Percentiles rank a stretch among this genome's conserved stretches.
Conservation (phyloP, 106 monocot species). For the Dactylorhiza incarnata region DNA sequence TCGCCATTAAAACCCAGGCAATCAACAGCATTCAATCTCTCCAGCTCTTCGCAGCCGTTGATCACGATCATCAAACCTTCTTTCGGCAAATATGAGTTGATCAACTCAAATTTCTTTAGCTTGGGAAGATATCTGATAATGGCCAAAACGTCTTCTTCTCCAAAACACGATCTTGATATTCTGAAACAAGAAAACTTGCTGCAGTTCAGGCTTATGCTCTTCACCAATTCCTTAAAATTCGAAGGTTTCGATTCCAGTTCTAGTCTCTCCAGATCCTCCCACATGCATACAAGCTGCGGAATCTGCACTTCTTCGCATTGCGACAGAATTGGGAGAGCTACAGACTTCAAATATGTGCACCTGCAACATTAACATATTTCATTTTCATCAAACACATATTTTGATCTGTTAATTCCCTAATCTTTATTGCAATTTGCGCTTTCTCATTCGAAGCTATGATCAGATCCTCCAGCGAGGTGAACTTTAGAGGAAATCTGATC, state of each 20-base stretch:
- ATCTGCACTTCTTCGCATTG: neutral
- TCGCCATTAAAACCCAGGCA: conserved; percentile 18
- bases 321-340: neutral
- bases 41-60: conserved; percentile 13
- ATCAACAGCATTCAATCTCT: conserved; percentile 1
- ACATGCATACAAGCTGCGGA: conserved; percentile 1
- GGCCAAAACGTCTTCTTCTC: conserved; percentile 6
- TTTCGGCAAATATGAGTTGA: conserved; percentile 8
- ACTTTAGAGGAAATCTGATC: conserved; percentile 14
- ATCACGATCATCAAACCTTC: conserved; percentile 4
- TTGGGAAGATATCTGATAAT: conserved; percentile 11
- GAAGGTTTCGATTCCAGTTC: conserved; percentile 5
- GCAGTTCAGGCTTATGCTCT: conserved; percentile 3
- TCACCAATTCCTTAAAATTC: neutral
- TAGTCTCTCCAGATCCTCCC: conserved; percentile 7
- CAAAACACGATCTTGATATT: neutral
- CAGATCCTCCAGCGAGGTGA: neutral
- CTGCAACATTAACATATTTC: neutral
- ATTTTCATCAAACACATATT: neutral
- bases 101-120: conserved; percentile 14
- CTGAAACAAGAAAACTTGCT: neutral
- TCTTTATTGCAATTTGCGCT: neutral
- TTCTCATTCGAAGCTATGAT: neutral
- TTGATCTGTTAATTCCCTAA: neutral
- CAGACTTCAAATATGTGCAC: neutral